Evolutionary conservation across 306 rosid species (phyloP), one percentile per base, ranked within the genome.

Genomic region (Vigna mungo): DNA sequence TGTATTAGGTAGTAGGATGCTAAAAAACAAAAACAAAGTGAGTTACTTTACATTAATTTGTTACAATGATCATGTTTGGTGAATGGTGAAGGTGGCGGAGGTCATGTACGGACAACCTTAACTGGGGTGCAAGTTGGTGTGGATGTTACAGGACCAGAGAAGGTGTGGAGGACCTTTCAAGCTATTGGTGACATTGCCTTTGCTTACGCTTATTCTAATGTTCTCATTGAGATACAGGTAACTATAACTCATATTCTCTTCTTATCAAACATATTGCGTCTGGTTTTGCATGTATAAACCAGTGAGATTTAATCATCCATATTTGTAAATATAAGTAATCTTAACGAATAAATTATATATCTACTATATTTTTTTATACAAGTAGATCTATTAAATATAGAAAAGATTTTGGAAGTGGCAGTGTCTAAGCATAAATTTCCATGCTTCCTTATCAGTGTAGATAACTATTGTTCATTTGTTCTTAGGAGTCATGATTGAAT

Each of bases 161-260:
- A 92, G 55, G 83, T 92, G 2, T 96, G 97, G 90, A 89, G 83
- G 72, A 86, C 90, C 9, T 92, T 96, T 80, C 98, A 89, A 85
- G 97, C 99, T 55, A 87, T 92, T 41, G 99, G 99, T 56, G 97
- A 96, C 82, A 91, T 96, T 78, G 99, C 98, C 3, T 96, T 96
- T 7, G 99, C 99, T 69, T 96, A 96, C 66, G 94, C 97, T 25
- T 96, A 83, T 76, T 89, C 99, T 7, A 96, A 90, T n/a, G 99
- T 96, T 2, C 99, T 96, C 47, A 84, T 92, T 9, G 99, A 96
- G 85, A 96, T 96, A 17, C 99, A 96, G 98, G 99, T 84, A 82
- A 23, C 0, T 75, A 30, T 30, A 5, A 21, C 16, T 44, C 15
- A 11, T 44, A 2, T 44, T 44, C 49, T 77, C 0, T 44, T 13